phyloP scores from a whole-genome alignment of 768 basidiomycete genomes.

The Tephrocybe sp. region DNA sequence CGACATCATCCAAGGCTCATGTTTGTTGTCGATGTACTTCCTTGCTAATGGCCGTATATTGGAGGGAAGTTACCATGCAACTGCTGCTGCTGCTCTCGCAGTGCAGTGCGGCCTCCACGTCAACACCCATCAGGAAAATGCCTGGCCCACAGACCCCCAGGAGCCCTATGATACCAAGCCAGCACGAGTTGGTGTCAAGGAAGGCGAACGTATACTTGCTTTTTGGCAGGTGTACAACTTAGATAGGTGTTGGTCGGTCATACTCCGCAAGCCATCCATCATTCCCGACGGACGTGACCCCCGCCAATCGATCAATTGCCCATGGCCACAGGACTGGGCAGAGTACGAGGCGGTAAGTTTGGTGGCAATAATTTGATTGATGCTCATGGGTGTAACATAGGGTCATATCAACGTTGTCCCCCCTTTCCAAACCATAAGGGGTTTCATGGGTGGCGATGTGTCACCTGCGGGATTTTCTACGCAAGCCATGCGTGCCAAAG shows the following conservation, averaged over 20 bases:
- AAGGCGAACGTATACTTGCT: constrained; percentile 69
- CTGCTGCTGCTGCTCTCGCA: constrained; percentile 70
- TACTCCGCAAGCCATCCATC: constrained; percentile 63
- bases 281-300: constrained; percentile 64
- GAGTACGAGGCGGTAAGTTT: constrained; percentile 70
- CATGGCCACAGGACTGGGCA: constrained; percentile 75
- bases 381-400: constrained; percentile 32
- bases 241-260: constrained; percentile 80
- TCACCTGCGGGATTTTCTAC: constrained; percentile 61
- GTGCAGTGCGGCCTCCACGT: constrained; percentile 73
- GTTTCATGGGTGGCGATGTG: constrained; percentile 62
- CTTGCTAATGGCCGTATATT: constrained; percentile 71
- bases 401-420: constrained; percentile 54
- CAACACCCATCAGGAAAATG: constrained; percentile 31
- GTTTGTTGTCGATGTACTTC: constrained; percentile 74
- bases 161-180: constrained; percentile 55
- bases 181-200: constrained; percentile 56
- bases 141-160: constrained; percentile 30
- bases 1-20: constrained; percentile 77
- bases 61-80: constrained; percentile 80
- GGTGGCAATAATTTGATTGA: background rate
- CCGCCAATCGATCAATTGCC: constrained; percentile 62
- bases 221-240: constrained; percentile 87
- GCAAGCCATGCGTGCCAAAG: constrained; percentile 68
- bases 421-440: constrained; percentile 57